Evolutionary conservation across 345 rosid genomes (phyloP).

Genomic region (Lepidium didymum): DNA sequence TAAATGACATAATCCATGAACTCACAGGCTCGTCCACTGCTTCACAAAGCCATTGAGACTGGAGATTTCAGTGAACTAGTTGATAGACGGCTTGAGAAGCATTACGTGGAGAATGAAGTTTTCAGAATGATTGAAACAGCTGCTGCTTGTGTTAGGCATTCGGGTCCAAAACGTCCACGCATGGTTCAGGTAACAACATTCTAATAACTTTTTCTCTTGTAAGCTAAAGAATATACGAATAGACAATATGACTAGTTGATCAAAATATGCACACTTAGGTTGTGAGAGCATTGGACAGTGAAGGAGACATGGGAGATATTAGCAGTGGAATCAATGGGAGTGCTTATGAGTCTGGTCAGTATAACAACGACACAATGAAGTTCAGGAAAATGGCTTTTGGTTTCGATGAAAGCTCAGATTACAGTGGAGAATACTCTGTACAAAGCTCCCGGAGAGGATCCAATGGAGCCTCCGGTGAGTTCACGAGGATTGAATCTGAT

Average conservation of each 20-base stretch:
- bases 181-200: constrained; percentile 74
- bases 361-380: constrained; percentile 51
- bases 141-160: constrained; percentile 92
- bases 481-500: constrained; percentile 49
- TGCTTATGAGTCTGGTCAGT: constrained; percentile 64
- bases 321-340: constrained; percentile 68
- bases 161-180: constrained; percentile 85
- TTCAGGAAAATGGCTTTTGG: constrained; percentile 74
- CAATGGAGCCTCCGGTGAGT: constrained; percentile 35
- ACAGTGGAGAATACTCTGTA: constrained; percentile 48
- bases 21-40: constrained; percentile 73
- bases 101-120: constrained; percentile 66
- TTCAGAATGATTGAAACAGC: constrained; percentile 86
- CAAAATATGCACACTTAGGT: constrained; percentile 38
- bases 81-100: constrained; percentile 63
- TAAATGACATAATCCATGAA: not conserved
- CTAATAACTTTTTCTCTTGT: not conserved
- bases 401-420: constrained; percentile 45
- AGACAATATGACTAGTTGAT: not conserved
- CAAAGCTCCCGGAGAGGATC: constrained; percentile 32
- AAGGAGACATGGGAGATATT: constrained; percentile 67
- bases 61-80: constrained; percentile 60
- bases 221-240: not conserved
- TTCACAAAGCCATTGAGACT: constrained; percentile 63
- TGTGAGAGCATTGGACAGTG: constrained; percentile 73